These are phyloP conservation scores for Nannochloropsis salina DNA, from an alignment of 108 stramenopile genomes.

Conservation along the genomic window DNA sequence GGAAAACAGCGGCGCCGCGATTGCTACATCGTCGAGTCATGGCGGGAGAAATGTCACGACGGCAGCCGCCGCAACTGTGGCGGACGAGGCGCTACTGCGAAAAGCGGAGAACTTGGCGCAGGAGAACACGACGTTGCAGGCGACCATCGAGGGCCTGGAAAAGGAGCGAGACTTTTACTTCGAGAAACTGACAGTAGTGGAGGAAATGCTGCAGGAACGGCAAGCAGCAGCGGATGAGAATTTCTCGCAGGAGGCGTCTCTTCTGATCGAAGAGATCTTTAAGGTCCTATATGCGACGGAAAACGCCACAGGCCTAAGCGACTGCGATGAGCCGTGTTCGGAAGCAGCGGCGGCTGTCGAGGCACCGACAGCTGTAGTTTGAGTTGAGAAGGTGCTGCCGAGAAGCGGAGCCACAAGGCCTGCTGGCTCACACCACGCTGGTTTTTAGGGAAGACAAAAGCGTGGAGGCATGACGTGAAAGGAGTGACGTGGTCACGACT, in stretches of 20 bases:
- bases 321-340: not conserved
- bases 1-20: not conserved
- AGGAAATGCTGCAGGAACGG: conserved; percentile 33
- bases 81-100: conserved; percentile 51
- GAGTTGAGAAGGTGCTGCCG: not conserved
- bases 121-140: conserved; percentile 57
- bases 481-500: too few relatives aligned
- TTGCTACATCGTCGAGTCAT: not conserved
- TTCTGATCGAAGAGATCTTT: conserved; percentile 2
- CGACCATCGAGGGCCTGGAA: conserved; percentile 61
- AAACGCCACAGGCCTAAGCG: not conserved
- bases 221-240: not conserved
- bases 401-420: too few relatives aligned
- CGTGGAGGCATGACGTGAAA: too few relatives aligned
- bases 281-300: not conserved
- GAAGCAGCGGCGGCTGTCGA: not conserved
- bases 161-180: conserved; percentile 90
- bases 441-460: too few relatives aligned
- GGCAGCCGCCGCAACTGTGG: not conserved
- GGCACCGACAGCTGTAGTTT: not conserved
- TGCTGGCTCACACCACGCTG: too few relatives aligned
- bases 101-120: conserved; percentile 30
- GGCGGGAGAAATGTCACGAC: not conserved
- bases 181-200: conserved; percentile 81
- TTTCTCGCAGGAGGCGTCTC: not conserved